Conservation (phyloP, 2,329 filamentous ascomycete genomes). For the Colletotrichum cordylinicola region DNA sequence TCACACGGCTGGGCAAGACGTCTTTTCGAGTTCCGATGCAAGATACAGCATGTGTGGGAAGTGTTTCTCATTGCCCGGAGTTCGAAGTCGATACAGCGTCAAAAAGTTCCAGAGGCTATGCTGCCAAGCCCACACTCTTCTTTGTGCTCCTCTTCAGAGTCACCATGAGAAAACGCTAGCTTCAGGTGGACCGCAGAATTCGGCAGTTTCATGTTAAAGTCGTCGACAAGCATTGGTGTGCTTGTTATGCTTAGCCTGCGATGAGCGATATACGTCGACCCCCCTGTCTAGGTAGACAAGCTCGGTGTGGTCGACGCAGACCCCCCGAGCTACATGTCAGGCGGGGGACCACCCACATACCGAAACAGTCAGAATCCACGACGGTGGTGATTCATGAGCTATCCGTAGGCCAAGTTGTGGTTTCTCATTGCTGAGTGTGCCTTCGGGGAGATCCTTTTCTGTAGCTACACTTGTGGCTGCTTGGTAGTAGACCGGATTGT, state of each 20-base stretch:
- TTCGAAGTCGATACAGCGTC: background rate
- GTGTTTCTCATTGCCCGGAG: background rate
- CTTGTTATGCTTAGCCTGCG: background rate
- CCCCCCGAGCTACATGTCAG: background rate
- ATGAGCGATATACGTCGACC: background rate
- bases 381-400: background rate
- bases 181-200: background rate
- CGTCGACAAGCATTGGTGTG: background rate
- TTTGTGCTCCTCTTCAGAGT: background rate
- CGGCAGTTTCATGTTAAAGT: background rate
- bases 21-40: rapidly evolving
- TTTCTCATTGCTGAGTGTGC: background rate
- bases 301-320: background rate
- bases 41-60: background rate
- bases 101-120: background rate
- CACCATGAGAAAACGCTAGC: background rate
- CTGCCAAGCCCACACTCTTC: background rate
- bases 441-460: background rate
- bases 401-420: background rate
- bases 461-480: background rate
- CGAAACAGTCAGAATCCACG: background rate
- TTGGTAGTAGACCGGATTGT: background rate
- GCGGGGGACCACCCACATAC: background rate
- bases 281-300: background rate
- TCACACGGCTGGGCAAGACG: background rate